phyloP scores from a whole-genome alignment of 805 yeast species.

The Wickerhamiella vanderwaltii region DNA sequence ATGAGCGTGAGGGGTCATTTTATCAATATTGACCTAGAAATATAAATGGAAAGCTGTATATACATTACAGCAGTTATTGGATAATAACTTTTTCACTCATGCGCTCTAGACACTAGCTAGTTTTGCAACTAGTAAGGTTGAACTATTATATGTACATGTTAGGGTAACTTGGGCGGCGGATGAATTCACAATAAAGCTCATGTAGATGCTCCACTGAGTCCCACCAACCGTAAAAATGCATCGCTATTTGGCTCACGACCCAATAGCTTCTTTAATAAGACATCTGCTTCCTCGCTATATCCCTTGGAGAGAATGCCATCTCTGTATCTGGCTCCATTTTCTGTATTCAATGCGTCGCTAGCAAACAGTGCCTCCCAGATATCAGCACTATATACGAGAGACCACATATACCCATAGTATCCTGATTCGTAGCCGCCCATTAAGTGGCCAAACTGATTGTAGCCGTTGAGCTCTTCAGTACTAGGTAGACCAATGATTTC shows the following conservation, averaged over 20 bases:
- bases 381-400: slow-evolving; percentile 76
- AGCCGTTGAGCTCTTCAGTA: slow-evolving; percentile 12
- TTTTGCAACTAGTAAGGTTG: too few species aligned
- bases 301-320: slow-evolving; percentile 59
- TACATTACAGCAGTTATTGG: too few species aligned
- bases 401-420: slow-evolving; percentile 78
- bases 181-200: too few species aligned
- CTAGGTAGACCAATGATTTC: slow-evolving; percentile 31
- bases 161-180: too few species aligned
- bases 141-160: too few species aligned
- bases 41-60: too few species aligned
- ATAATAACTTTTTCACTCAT: too few species aligned
- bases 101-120: too few species aligned
- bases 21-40: too few species aligned
- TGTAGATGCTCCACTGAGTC: too few species aligned
- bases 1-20: too few species aligned
- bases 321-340: slow-evolving; percentile 54
- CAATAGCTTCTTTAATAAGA: slow-evolving; percentile 48
- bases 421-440: slow-evolving; percentile 80
- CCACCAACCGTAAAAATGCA: slow-evolving; percentile 62
- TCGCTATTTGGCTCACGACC: slow-evolving; percentile 66
- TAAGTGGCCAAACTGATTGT: slow-evolving; percentile 40
- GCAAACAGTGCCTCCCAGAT: slow-evolving; percentile 63
- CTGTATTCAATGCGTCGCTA: slow-evolving; percentile 50
- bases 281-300: slow-evolving; percentile 59